A percentile compares a stretch with the other conserved stretches of the same genome.
Evolutionary conservation across 306 rosid species (phyloP).

Genomic region (Glycine tomentella): DNA sequence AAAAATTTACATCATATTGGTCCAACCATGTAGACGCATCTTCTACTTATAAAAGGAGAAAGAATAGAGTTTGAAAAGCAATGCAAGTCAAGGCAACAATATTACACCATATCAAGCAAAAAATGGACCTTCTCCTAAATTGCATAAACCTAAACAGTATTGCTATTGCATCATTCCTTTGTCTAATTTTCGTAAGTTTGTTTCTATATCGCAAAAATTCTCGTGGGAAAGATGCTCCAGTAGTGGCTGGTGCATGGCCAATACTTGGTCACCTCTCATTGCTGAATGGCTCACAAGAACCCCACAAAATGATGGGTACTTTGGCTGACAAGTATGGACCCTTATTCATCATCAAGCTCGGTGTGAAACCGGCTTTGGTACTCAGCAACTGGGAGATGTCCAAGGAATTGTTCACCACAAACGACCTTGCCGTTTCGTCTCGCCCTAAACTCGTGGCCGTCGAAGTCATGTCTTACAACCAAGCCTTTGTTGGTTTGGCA

Average conservation of each 20-base stretch:
- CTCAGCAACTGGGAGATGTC: slow-evolving; percentile 48
- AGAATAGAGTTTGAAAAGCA: background rate
- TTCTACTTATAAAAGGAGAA: background rate
- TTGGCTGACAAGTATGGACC: slow-evolving; percentile 51
- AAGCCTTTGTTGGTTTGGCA: slow-evolving; percentile 41
- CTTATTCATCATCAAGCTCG: slow-evolving; percentile 44
- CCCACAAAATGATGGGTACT: slow-evolving; percentile 37
- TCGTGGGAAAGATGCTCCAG: slow-evolving; percentile 28
- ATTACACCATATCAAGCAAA: background rate
- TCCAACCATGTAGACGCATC: background rate
- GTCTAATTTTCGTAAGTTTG: background rate
- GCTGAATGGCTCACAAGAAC: slow-evolving; percentile 8
- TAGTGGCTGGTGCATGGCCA: slow-evolving; percentile 49
- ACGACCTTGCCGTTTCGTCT: slow-evolving; percentile 17
- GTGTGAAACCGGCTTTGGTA: slow-evolving; percentile 35
- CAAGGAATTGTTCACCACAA: slow-evolving; percentile 51
- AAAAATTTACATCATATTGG: background rate
- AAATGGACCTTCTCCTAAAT: slow-evolving; percentile 37
- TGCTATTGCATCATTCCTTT: slow-evolving; percentile 4
- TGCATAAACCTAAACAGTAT: background rate
- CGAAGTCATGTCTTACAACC: slow-evolving; percentile 39
- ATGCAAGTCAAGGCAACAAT: background rate
- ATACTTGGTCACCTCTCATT: slow-evolving; percentile 50
- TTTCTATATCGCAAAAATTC: slow-evolving; percentile 11
- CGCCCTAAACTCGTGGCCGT: slow-evolving; percentile 29